Percentiles rank a stretch among this genome's conserved stretches.
phyloP scores from a whole-genome alignment of 1,284 basidiomycete genomes.

The Flammula alnicola region DNA sequence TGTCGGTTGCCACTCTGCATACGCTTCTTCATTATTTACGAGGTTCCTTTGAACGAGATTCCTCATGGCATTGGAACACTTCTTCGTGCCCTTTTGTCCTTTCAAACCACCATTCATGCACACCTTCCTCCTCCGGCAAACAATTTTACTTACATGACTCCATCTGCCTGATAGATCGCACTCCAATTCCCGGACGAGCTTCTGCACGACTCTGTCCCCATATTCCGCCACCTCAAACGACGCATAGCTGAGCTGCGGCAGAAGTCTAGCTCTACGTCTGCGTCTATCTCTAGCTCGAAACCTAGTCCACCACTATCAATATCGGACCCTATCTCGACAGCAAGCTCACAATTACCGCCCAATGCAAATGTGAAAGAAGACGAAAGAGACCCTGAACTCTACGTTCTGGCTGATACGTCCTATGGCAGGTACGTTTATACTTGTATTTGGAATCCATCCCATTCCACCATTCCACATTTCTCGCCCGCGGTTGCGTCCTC shows the following conservation, averaged over 20 bases:
- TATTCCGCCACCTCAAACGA: slow-evolving; percentile 76
- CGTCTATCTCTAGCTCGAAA: neutral
- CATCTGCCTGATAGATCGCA: slow-evolving; percentile 62
- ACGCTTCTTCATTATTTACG: neutral
- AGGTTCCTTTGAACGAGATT: neutral
- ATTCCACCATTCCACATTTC: no score
- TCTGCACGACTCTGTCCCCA: slow-evolving; percentile 84
- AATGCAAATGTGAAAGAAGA: neutral
- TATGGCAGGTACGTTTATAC: slow-evolving; percentile 81
- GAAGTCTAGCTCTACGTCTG: neutral
- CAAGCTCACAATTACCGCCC: no score
- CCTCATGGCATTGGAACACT: no score
- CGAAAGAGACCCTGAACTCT: slow-evolving; percentile 58
- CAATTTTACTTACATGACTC: neutral
- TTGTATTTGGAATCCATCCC: no score
- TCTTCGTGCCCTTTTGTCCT: no score
- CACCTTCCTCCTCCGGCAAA: neutral
- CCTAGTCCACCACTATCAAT: no score
- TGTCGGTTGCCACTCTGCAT: no score
- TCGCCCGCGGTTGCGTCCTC: no score
- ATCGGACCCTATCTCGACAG: no score
- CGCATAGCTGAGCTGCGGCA: slow-evolving; percentile 44
- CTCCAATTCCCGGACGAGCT: slow-evolving; percentile 98
- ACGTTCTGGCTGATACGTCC: slow-evolving; percentile 95
- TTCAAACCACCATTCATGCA: no score